Evolutionary conservation across 2,329 filamentous ascomycete genomes (phyloP), one percentile per base, ranked within the genome.

Genomic region (Colletotrichum lindemuthianum): DNA sequence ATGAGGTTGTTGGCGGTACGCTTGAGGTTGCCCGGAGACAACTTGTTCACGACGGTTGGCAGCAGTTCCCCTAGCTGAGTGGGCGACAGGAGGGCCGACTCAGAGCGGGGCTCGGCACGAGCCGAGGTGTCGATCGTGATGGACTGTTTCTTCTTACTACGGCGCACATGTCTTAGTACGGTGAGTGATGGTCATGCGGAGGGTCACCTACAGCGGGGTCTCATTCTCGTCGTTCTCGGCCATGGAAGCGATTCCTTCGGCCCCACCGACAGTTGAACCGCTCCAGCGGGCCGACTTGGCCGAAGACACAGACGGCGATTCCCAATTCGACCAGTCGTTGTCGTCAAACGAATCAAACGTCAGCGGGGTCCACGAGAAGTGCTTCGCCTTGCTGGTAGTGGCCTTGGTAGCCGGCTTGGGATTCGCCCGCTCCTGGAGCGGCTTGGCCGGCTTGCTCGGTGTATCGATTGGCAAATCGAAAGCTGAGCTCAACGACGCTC

Each of bases 1-100:
- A 97, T 93, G 61, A 97, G 83, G 67, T 90, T 91, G 40, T 89
- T 91, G n/a, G 94, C 92, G 1, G 92, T 95, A 41, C 88, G 86
- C 74, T 93, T 92, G 70, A 97, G 80, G 71, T 92, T 93, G 69
- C 88, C 89, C 0, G 93, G 91, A 8, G 88, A 86, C 45, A 93
- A 79, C 68, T 90, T 88, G 73, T 89, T 89, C 60, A 96, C 84
- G 51, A 90, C 86, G 52, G 89, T 89, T 79, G 92, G 92, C 34
- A 91, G 74, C 63, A 88, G 74, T 72, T 89, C 80, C 75, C 85
- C 82, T 40, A 86, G 75, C 70, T 81, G 82, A 66, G 78, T 78
- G 16, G 79, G 73, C 48, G 79, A 74, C 33, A 75, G 66, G 32
- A 64, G 59, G 54, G 53, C 49, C 24, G 67, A 59, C 47, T 67